Evolutionary conservation across 495 filamentous ascomycete species (phyloP).

Genomic region (Pseudevernia furfuracea): DNA sequence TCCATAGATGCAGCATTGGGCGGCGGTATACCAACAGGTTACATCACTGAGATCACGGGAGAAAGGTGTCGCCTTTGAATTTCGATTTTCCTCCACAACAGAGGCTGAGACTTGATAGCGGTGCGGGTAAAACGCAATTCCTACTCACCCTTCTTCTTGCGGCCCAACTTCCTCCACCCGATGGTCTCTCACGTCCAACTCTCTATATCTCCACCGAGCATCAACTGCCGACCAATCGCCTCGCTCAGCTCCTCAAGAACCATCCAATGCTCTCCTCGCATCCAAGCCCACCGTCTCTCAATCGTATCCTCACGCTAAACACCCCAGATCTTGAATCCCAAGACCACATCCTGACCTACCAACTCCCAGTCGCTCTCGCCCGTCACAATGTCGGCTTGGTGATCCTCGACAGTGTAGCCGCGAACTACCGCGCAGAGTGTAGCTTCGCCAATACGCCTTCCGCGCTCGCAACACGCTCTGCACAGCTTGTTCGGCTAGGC

Average conservation of each 20-base stretch:
- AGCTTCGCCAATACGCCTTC: constrained; percentile 30
- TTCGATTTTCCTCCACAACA: background rate
- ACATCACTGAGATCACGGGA: constrained; percentile 84
- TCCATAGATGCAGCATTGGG: constrained; percentile 64
- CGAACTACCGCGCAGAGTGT: constrained; percentile 90
- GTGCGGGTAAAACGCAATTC: constrained; percentile 93
- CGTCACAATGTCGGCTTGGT: constrained; percentile 70
- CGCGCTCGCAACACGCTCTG: constrained; percentile 44
- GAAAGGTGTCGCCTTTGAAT: constrained; percentile 53
- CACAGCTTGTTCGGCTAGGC: constrained; percentile 70
- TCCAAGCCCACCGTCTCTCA: constrained; percentile 49
- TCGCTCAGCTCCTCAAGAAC: constrained; percentile 64
- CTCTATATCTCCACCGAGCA: constrained; percentile 97
- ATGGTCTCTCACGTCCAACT: constrained; percentile 59
- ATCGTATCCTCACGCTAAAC: constrained; percentile 63
- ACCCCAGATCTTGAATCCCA: constrained; percentile 92
- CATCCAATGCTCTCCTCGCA: constrained; percentile 48
- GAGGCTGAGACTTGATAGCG: constrained; percentile 39
- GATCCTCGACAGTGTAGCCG: constrained; percentile 82
- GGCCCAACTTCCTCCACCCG: constrained; percentile 66
- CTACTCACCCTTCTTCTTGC: constrained; percentile 74
- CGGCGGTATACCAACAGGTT: constrained; percentile 78
- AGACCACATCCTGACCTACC: constrained; percentile 87
- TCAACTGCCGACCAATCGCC: constrained; percentile 67
- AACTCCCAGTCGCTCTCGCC: constrained; percentile 75